A percentile compares a stretch with the other conserved stretches of the same genome.
Conservation (phyloP, 305 asterid genomes). For the Solanum hybrid region DNA sequence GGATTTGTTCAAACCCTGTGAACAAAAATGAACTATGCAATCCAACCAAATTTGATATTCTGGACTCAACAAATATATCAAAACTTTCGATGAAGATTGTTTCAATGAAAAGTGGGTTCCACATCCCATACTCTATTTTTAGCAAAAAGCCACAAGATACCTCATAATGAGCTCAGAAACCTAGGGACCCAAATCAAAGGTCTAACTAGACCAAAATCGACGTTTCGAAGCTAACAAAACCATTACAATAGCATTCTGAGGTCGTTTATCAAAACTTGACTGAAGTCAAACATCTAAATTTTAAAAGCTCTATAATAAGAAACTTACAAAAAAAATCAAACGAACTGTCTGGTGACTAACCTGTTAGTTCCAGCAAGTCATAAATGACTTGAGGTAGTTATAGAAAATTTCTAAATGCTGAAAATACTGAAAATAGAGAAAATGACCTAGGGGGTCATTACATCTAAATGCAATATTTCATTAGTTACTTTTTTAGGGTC, state of each 20-base stretch:
- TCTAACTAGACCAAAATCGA: not conserved
- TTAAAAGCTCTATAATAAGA: not conserved
- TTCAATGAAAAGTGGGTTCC: too few species aligned
- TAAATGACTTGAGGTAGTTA: not conserved
- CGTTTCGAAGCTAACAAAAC: too few species aligned
- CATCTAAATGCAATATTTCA: not conserved
- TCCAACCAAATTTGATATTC: too few species aligned
- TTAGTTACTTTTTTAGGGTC: not conserved
- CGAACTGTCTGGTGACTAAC: too few species aligned
- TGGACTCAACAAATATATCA: too few species aligned
- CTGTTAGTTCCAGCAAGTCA: not conserved
- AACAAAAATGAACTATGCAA: too few species aligned
- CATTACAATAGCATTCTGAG: not conserved
- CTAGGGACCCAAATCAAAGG: not conserved
- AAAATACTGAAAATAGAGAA: not conserved
- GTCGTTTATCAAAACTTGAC: not conserved
- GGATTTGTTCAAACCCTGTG: too few species aligned
- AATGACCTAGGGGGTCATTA: too few species aligned
- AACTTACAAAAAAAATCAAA: not conserved
- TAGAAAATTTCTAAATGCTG: not conserved
- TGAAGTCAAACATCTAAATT: not conserved
- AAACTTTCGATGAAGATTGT: too few species aligned
- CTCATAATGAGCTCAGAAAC: too few species aligned
- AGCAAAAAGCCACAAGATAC: not conserved
- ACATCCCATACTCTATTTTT: too few species aligned